Evolutionary conservation across 345 rosid genomes (phyloP).

Genomic region (Pelargonium nanum): DNA sequence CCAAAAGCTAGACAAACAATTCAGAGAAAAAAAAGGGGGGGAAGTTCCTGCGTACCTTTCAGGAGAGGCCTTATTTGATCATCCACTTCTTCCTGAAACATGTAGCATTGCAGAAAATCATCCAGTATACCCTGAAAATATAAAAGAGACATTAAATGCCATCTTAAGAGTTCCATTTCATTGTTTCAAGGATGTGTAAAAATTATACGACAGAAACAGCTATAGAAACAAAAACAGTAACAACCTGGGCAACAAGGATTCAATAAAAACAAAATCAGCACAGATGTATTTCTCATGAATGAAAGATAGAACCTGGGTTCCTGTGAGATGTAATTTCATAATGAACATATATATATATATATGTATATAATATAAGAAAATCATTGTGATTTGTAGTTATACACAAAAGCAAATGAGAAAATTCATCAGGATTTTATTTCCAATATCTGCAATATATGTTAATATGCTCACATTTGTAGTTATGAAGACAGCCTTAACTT

Average conservation of each 20-base stretch:
- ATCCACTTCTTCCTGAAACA: background rate
- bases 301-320: too few relatives aligned
- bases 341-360: too few relatives aligned
- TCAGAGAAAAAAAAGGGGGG: background rate
- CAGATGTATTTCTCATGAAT: background rate
- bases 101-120: background rate
- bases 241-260: too few relatives aligned
- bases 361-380: too few relatives aligned
- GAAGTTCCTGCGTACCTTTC: background rate
- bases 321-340: too few relatives aligned
- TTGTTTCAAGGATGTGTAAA: too few relatives aligned
- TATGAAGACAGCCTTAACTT: background rate
- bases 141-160: too few relatives aligned
- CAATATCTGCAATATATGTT: slow-evolving; percentile 9
- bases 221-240: too few relatives aligned
- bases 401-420: background rate
- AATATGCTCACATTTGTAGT: background rate
- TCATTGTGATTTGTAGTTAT: slow-evolving; percentile 1
- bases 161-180: too few relatives aligned
- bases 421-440: background rate
- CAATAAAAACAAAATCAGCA: too few relatives aligned
- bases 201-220: too few relatives aligned
- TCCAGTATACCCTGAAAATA: too few relatives aligned
- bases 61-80: background rate
- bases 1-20: background rate